Percentiles rank a stretch among this genome's conserved stretches.
Conservation (phyloP, 345 rosid species). For the Streptanthus diversifolius region DNA sequence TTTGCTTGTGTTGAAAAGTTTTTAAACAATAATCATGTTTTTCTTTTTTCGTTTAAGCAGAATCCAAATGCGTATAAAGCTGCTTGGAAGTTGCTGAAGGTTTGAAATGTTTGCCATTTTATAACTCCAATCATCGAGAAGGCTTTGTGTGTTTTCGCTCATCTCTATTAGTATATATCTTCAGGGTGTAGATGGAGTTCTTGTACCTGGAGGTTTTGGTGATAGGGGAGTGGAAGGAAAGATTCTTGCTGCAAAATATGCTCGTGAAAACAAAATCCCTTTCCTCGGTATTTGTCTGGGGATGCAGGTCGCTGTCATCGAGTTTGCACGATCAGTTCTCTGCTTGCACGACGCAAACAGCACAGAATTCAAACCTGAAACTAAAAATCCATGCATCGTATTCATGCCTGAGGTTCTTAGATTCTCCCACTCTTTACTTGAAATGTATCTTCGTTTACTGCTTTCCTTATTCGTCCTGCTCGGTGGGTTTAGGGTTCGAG, state of each 20-base stretch:
- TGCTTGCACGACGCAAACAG: conserved; percentile 77
- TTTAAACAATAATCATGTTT: conserved; percentile 7
- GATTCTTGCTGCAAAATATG: conserved; percentile 81
- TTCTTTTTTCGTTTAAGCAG: conserved; percentile 40
- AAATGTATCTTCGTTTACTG: background rate
- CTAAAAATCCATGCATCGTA: conserved; percentile 72
- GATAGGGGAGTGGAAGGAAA: conserved; percentile 94
- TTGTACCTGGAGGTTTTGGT: conserved; percentile 99
- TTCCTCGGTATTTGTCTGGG: conserved; percentile 94
- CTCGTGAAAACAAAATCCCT: conserved; percentile 78
- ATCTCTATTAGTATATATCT: background rate
- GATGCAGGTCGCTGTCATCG: conserved; percentile 95
- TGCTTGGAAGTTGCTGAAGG: conserved; percentile 84
- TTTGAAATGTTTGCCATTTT: conserved; percentile 26
- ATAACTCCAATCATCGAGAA: background rate
- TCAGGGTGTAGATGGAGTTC: conserved; percentile 81
- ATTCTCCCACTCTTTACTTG: background rate
- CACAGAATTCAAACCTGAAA: conserved; percentile 72
- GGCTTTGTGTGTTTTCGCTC: background rate
- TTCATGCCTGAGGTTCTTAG: conserved; percentile 87
- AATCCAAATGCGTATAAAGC: conserved; percentile 62
- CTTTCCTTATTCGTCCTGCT: background rate
- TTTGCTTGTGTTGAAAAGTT: background rate
- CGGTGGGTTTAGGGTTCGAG: conserved; percentile 64
- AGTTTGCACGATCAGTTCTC: conserved; percentile 73